Evolutionary conservation across 1,284 basidiomycete genomes (phyloP), one percentile per base, ranked within the genome.

Genomic region (Xanthoconium separans): DNA sequence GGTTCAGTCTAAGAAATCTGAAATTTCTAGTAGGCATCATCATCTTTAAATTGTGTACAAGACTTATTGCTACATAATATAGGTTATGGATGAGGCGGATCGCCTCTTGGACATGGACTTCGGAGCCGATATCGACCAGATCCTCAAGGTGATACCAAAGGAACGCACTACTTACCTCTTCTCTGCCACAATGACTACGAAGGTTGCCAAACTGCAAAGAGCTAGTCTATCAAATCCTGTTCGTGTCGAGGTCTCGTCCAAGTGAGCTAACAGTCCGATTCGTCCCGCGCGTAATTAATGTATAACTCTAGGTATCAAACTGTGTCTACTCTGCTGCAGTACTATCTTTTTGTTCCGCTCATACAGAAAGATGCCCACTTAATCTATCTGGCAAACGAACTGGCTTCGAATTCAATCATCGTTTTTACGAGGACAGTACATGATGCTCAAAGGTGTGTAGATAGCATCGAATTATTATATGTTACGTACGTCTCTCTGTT

Each of bases 151-250:
- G 42, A 91, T 99, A 59, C 97, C 97, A 18, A 91, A 88, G 66
- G 95, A 99, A 66, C 84, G 97, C 20, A 91, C 89, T 34, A 99
- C 97, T 0, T 98, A 95, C 71, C 82, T 99, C 2, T 99, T 97
- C 78, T 97, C 95, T 15, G 97, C 97, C 1, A 99, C 97, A n/a
- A 99, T 99, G 95, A 98, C 96, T 3, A 97, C 94, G 22, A 99
- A 98, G 73, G 95, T 99, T 11, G 95, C 93, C 24, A 98, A 99
- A 73, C 79, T 99, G 9, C 96, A 99, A 71, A 79, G 97, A 52
- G 96, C 97, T n/a, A 94, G 91, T 77, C 78, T 99, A 65, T 84
- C 85, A 50, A 97, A 97, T 69, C 97, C 97, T 8, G 85, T 98
- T n/a, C 83, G 93, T 59, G 87, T 99, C 8, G 95, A 99, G 73